Conservation (phyloP, 108 stramenopile genomes). For the Fragilaria crotonensis region DNA sequence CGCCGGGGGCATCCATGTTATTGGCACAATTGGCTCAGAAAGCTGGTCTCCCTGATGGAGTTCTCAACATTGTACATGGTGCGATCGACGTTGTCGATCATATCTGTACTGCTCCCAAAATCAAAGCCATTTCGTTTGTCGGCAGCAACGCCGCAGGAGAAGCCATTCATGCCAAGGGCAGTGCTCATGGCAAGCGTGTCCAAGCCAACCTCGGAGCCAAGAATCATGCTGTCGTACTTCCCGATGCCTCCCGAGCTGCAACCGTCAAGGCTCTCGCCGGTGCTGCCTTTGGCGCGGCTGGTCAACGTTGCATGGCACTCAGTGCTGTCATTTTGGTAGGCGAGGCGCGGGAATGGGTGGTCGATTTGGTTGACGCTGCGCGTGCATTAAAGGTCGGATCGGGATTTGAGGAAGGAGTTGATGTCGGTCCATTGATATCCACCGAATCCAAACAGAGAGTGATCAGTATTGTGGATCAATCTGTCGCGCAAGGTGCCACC, state of each 20-base stretch:
- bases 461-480: conserved; percentile 55
- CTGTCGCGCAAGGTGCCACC: conserved; percentile 74
- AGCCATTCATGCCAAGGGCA: conserved; percentile 80
- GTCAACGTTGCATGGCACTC: conserved; percentile 96
- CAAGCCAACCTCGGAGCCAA: conserved; percentile 95
- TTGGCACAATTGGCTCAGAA: conserved; percentile 76
- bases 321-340: conserved; percentile 81
- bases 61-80: conserved; percentile 91
- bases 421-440: conserved; percentile 89
- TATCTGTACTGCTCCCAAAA: conserved; percentile 69
- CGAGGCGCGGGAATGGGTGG: conserved; percentile 39
- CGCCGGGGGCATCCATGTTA: conserved; percentile 52
- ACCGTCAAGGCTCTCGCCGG: conserved; percentile 74
- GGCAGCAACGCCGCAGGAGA: conserved; percentile 85
- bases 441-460: conserved; percentile 66
- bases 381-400: conserved; percentile 69
- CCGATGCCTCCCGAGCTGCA: conserved; percentile 78
- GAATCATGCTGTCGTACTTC: conserved; percentile 89
- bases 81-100: conserved; percentile 72
- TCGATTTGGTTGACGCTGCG: conserved; percentile 50
- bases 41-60: conserved; percentile 88
- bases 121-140: conserved; percentile 92
- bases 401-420: conserved; percentile 71
- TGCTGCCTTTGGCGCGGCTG: conserved; percentile 88
- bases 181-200: conserved; percentile 76